These are phyloP conservation scores for Perkinsus olseni DNA, from an alignment of 169 alveolate genomes.

Conservation along the genomic window DNA sequence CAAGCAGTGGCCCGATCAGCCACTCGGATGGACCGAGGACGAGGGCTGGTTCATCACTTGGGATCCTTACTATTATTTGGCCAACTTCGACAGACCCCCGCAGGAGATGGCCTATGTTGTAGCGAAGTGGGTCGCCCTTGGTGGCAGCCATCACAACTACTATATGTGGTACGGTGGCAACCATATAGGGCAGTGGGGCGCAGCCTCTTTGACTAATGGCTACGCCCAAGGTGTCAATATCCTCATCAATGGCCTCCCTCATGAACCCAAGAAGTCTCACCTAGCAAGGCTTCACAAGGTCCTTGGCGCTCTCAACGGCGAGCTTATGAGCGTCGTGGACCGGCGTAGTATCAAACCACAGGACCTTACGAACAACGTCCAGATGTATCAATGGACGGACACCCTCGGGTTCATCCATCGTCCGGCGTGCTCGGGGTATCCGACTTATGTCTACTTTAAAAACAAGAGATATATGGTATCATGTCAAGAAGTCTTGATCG, in stretches of 20 bases:
- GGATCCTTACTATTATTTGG: not conserved
- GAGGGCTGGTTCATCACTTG: not conserved
- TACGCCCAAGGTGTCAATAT: not conserved
- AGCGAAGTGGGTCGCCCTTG: not conserved
- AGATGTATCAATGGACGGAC: not conserved
- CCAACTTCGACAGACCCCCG: not conserved
- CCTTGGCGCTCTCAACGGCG: not conserved
- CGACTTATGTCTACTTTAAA: not conserved
- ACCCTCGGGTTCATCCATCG: not conserved
- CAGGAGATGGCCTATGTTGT: not conserved
- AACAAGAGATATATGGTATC: not conserved
- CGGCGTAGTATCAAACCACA: not conserved
- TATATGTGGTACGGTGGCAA: not conserved
- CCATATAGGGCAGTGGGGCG: not conserved
- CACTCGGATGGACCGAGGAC: not conserved
- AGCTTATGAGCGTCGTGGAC: not conserved
- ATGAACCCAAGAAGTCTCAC: not conserved
- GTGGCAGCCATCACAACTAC: not conserved
- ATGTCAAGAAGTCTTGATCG: not conserved
- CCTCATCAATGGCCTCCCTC: not conserved
- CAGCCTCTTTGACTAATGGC: not conserved
- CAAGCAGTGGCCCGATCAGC: not conserved
- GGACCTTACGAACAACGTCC: not conserved
- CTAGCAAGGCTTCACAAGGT: not conserved
- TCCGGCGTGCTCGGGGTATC: not conserved